Conservation (phyloP, 306 rosid species). For the Corylus avellana region DNA sequence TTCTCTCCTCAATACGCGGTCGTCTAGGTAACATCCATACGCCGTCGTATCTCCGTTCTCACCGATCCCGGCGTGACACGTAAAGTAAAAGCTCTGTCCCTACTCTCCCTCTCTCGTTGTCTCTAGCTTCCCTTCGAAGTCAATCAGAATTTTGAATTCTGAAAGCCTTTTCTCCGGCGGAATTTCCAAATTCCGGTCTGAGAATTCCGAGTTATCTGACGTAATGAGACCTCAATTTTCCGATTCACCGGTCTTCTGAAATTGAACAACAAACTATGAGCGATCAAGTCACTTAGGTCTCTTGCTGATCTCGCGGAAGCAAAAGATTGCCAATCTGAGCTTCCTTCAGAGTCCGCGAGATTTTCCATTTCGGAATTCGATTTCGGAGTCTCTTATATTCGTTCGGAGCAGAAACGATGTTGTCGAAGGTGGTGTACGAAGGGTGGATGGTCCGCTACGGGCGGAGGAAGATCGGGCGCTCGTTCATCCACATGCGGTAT, state of each 20-base stretch:
- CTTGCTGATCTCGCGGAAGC: slow-evolving; percentile 57
- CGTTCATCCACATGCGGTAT: slow-evolving; percentile 95
- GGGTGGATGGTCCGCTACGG: slow-evolving; percentile 99
- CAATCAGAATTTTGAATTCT: slow-evolving; percentile 5
- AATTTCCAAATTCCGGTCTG: slow-evolving; percentile 32
- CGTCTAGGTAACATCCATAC: slow-evolving; percentile 14
- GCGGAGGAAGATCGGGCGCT: slow-evolving; percentile 92
- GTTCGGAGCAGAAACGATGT: slow-evolving; percentile 50
- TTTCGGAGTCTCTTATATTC: slow-evolving; percentile 5
- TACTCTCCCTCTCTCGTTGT: not conserved
- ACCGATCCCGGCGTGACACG: slow-evolving; percentile 29
- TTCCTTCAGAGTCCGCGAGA: slow-evolving; percentile 58
- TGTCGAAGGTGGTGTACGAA: slow-evolving; percentile 93
- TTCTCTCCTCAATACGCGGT: slow-evolving; percentile 28
- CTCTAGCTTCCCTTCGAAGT: not conserved
- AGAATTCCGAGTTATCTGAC: slow-evolving; percentile 8
- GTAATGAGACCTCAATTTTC: slow-evolving; percentile 22
- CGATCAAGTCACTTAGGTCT: slow-evolving; percentile 47
- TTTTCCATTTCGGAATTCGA: slow-evolving; percentile 16
- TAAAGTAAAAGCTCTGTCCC: not conserved
- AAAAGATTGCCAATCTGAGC: slow-evolving; percentile 50
- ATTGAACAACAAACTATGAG: slow-evolving; percentile 39
- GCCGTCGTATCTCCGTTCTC: slow-evolving; percentile 47
- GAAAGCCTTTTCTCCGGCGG: slow-evolving; percentile 23
- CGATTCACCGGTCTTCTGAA: slow-evolving; percentile 25